phyloP scores from a whole-genome alignment of 2,329 filamentous ascomycete genomes.

The Ophiostoma sp. region DNA sequence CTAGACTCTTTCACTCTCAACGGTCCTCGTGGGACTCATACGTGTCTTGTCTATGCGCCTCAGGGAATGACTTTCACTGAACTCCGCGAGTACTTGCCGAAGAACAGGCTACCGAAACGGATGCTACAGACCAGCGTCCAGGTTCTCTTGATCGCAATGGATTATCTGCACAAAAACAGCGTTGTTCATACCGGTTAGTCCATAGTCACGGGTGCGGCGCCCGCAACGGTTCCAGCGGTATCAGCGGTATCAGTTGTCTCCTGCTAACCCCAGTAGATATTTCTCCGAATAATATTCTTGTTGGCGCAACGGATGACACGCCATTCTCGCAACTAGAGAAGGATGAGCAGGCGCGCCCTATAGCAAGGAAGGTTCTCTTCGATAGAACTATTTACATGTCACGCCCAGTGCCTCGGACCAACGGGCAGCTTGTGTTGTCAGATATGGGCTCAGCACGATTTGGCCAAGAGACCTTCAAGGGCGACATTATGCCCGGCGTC shows the following conservation, averaged over 20 bases:
- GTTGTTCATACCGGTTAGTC: conserved; percentile 5
- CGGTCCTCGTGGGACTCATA: conserved; percentile 5
- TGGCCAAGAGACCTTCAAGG: conserved; percentile 10
- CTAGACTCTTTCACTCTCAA: conserved; percentile 9
- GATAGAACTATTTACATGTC: conserved; percentile 3
- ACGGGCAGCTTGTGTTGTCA: conserved; percentile 5
- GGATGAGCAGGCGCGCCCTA: conserved; percentile 7
- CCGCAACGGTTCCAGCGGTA: background rate
- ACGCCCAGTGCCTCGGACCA: conserved; percentile 2
- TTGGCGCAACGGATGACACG: conserved; percentile 1
- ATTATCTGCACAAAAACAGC: conserved; percentile 1
- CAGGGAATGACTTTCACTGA: conserved; percentile 11
- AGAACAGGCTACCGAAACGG: conserved; percentile 5
- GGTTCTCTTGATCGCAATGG: background rate
- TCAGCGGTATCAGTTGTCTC: background rate
- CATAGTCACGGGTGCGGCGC: too few relatives aligned
- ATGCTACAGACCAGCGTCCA: conserved; percentile 7
- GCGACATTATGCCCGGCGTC: conserved; percentile 9
- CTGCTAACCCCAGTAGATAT: conserved; percentile 5
- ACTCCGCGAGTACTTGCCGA: conserved; percentile 3
- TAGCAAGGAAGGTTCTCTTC: conserved; percentile 6
- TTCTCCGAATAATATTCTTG: conserved; percentile 7
- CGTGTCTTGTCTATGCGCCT: conserved; percentile 11
- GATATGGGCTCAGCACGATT: conserved; percentile 10
- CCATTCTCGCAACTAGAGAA: conserved; percentile 9